Evolutionary conservation across 805 yeast species (phyloP).

Genomic region (Barnettozyma californica): DNA sequence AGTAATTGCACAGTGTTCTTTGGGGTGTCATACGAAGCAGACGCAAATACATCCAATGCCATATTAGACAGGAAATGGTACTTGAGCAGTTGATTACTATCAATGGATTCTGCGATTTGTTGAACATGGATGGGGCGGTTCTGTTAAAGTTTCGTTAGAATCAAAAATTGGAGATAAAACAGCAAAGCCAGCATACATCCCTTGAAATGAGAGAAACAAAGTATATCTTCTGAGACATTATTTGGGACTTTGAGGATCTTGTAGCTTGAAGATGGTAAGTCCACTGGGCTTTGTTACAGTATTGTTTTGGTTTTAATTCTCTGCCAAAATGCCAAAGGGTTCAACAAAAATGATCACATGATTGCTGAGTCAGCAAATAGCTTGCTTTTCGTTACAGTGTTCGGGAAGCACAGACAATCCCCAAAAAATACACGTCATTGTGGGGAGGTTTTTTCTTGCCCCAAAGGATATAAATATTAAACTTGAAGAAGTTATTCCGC

Average conservation of each 20-base stretch:
- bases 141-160: conserved; percentile 18
- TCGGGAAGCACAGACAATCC: neutral
- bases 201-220: conserved; percentile 57
- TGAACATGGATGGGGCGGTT: conserved; percentile 58
- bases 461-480: neutral
- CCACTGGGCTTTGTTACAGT: neutral
- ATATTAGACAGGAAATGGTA: conserved; percentile 71
- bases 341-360: neutral
- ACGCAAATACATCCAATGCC: conserved; percentile 64
- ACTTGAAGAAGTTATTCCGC: neutral
- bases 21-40: conserved; percentile 39
- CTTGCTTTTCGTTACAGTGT: too few species aligned
- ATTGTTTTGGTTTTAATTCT: neutral
- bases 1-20: conserved; percentile 36
- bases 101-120: conserved; percentile 29
- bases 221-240: conserved; percentile 25
- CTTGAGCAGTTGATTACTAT: conserved; percentile 31
- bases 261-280: too few species aligned
- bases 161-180: neutral
- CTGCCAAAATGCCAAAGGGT: neutral
- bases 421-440: neutral
- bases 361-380: neutral
- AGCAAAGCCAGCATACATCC: conserved; percentile 14
- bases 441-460: conserved; percentile 1
- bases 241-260: neutral